Evolutionary conservation across 805 yeast species (phyloP).

Genomic region (Spathaspora arborariae): DNA sequence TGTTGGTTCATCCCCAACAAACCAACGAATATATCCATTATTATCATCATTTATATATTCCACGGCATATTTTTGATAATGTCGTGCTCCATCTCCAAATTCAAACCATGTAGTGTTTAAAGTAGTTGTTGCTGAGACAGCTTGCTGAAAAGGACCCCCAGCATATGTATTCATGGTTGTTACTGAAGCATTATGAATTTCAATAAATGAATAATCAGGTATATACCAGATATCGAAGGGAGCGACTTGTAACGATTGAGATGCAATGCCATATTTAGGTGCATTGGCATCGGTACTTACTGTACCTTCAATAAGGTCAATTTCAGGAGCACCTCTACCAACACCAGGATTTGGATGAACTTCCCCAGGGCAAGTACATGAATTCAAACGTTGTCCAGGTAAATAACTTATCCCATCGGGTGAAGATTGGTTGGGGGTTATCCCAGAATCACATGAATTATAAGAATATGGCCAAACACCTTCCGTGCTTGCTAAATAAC

Average conservation of each 20-base stretch:
- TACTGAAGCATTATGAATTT: constrained; percentile 60
- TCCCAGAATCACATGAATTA: constrained; percentile 87
- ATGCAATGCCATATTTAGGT: constrained; percentile 60
- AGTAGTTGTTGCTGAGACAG: constrained; percentile 79
- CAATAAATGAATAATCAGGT: constrained; percentile 81
- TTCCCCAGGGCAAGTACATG: constrained; percentile 32
- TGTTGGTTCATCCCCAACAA: constrained; percentile 76
- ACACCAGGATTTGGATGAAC: constrained; percentile 36
- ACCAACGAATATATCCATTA: constrained; percentile 80
- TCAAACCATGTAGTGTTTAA: constrained; percentile 83
- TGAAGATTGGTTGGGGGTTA: constrained; percentile 83
- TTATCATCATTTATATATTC: constrained; percentile 66
- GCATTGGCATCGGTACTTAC: constrained; percentile 43
- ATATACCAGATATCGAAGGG: constrained; percentile 93
- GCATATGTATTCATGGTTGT: constrained; percentile 83
- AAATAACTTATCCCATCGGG: constrained; percentile 39
- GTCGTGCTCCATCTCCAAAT: constrained; percentile 45
- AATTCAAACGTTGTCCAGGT: constrained; percentile 34
- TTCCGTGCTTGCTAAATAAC: constrained; percentile 33
- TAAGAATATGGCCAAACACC: constrained; percentile 63
- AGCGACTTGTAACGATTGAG: constrained; percentile 89
- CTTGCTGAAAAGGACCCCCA: constrained; percentile 94
- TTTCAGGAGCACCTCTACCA: constrained; percentile 54
- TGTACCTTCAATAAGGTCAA: constrained; percentile 87
- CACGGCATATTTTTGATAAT: constrained; percentile 70